Percentiles rank a stretch among this genome's conserved stretches.
Conservation (phyloP, 352 stramenopile genomes). For the Phytopythium chamaehyphon region DNA sequence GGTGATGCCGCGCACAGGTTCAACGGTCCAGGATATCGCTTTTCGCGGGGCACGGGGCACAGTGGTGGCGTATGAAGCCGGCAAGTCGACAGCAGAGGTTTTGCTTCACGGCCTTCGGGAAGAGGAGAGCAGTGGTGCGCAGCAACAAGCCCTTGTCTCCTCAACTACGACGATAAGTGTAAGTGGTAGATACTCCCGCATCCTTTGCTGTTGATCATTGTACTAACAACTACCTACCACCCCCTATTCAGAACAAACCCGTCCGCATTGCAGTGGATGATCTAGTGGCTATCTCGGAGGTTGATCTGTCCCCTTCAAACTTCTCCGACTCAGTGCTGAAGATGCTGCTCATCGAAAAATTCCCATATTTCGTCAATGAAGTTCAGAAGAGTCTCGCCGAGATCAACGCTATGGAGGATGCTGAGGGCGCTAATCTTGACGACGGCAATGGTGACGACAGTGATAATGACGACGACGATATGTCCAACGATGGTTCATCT, state of each 20-base stretch:
- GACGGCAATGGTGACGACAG: slow-evolving; percentile 43
- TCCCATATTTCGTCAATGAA: slow-evolving; percentile 74
- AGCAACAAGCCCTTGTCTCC: slow-evolving; percentile 12
- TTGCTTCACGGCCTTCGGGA: slow-evolving; percentile 45
- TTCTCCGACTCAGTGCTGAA: slow-evolving; percentile 72
- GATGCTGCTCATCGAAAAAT: slow-evolving; percentile 62
- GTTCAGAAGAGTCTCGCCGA: slow-evolving; percentile 70
- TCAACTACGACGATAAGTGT: neutral
- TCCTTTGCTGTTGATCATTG: slow-evolving; percentile 6
- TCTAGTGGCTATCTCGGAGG: slow-evolving; percentile 67
- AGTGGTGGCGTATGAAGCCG: slow-evolving; percentile 73
- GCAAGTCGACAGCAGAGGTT: slow-evolving; percentile 81
- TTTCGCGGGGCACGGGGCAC: slow-evolving; percentile 71
- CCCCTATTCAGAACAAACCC: slow-evolving; percentile 42
- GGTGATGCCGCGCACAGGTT: slow-evolving; percentile 71
- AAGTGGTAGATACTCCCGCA: neutral
- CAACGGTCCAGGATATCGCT: slow-evolving; percentile 64
- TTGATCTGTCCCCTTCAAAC: slow-evolving; percentile 59
- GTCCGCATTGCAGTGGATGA: slow-evolving; percentile 83
- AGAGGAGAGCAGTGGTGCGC: slow-evolving; percentile 29
- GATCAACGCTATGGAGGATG: slow-evolving; percentile 40
- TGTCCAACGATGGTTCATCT: slow-evolving; percentile 80
- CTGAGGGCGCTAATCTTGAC: slow-evolving; percentile 30
- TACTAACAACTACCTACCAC: neutral
- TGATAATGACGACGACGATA: slow-evolving; percentile 85